phyloP scores from a whole-genome alignment of 2,329 filamentous ascomycete genomes.

The Diaporthe batatas region DNA sequence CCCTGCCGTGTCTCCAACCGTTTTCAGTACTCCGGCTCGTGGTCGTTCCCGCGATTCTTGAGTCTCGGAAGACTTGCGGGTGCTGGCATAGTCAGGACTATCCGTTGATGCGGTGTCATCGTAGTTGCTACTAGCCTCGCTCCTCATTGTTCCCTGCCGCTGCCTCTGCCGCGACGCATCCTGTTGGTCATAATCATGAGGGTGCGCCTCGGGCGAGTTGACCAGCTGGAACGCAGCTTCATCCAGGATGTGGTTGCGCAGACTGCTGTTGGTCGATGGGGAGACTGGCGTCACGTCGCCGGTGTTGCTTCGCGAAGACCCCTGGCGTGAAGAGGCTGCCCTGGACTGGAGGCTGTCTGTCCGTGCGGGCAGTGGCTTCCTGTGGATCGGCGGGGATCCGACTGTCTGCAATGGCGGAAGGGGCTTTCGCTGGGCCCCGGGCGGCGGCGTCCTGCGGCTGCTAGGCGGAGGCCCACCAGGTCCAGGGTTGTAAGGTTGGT shows the following conservation, averaged over 20 bases:
- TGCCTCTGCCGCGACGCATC: slow-evolving; percentile 44
- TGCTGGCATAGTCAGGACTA: slow-evolving; percentile 85
- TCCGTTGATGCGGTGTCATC: slow-evolving; percentile 75
- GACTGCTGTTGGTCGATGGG: slow-evolving; percentile 55
- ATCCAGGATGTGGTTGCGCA: slow-evolving; percentile 58
- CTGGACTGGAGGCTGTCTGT: slow-evolving; percentile 40
- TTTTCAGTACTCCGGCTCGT: slow-evolving; percentile 84
- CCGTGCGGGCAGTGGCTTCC: slow-evolving; percentile 66
- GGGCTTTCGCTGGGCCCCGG: slow-evolving; percentile 38
- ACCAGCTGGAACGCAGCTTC: slow-evolving; percentile 65
- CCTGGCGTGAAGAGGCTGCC: slow-evolving; percentile 31
- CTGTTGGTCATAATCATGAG: slow-evolving; percentile 42
- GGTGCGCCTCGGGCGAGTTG: slow-evolving; percentile 49
- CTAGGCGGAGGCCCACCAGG: slow-evolving; percentile 27
- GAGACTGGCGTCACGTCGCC: slow-evolving; percentile 55
- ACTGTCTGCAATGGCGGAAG: slow-evolving; percentile 36
- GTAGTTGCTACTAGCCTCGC: slow-evolving; percentile 61
- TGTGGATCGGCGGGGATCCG: slow-evolving; percentile 57
- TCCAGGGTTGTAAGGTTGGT: slow-evolving; percentile 35
- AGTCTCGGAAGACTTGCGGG: slow-evolving; percentile 66
- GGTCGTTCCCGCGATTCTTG: slow-evolving; percentile 72
- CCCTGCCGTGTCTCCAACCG: slow-evolving; percentile 69
- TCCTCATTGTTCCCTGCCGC: slow-evolving; percentile 55
- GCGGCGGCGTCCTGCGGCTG: slow-evolving; percentile 35
- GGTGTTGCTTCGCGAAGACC: slow-evolving; percentile 51